Conservation (phyloP, 441 rosid genomes). For the Gossypium gossypioides region DNA sequence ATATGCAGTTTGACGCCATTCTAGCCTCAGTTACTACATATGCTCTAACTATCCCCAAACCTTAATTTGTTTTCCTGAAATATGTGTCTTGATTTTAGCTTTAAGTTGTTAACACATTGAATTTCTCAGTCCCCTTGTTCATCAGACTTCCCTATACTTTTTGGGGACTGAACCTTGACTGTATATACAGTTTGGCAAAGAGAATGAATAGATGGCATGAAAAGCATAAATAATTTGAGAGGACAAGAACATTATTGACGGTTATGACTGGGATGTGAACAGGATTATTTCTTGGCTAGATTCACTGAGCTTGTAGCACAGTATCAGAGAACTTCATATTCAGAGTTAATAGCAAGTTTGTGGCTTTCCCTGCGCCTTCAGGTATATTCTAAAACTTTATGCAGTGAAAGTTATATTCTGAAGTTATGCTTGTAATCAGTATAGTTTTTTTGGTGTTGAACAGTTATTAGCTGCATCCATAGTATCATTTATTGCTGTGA, state of each 20-base stretch:
- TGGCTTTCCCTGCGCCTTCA: conserved; percentile 98
- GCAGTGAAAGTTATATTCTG: not conserved
- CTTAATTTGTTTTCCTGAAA: not conserved
- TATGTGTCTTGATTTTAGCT: not conserved
- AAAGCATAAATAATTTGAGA: not conserved
- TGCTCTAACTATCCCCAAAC: not conserved
- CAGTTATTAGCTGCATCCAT: conserved; percentile 76
- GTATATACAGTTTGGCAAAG: not conserved
- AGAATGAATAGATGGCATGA: not conserved
- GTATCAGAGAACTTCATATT: conserved; percentile 79
- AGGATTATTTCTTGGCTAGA: conserved; percentile 56
- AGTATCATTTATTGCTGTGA: conserved; percentile 62
- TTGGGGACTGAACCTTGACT: not conserved
- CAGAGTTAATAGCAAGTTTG: conserved; percentile 74
- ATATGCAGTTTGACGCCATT: not conserved
- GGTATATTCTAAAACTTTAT: conserved; percentile 33
- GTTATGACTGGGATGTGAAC: conserved; percentile 19
- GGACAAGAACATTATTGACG: not conserved
- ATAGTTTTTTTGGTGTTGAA: conserved; percentile 9
- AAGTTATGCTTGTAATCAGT: not conserved
- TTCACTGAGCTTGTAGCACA: conserved; percentile 51
- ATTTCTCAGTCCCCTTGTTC: not conserved
- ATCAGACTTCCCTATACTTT: not conserved
- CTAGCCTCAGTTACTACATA: not conserved
- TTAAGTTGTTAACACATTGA: not conserved